These are phyloP conservation scores for Nicotiana knightiana DNA, from an alignment of 257 asterid genomes.

Conservation along the genomic window DNA sequence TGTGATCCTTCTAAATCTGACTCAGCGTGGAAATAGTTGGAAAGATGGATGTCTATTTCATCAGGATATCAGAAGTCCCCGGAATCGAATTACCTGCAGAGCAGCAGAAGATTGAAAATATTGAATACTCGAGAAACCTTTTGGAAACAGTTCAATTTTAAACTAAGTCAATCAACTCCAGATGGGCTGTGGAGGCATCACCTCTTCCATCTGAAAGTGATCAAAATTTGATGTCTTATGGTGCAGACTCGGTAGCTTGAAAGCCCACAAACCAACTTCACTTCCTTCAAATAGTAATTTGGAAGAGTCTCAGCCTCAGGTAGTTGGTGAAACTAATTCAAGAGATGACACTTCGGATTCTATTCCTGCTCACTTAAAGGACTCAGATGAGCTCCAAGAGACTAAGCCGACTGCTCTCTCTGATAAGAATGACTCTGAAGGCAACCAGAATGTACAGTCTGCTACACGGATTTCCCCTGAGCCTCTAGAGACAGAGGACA, in stretches of 20 bases:
- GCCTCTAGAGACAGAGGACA: slow-evolving; percentile 43
- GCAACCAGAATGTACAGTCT: slow-evolving; percentile 20
- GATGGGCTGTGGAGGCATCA: slow-evolving; percentile 12
- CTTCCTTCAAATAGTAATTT: background rate
- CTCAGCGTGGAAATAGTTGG: slow-evolving; percentile 93
- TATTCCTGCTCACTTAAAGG: slow-evolving; percentile 26
- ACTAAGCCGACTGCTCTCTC: slow-evolving; percentile 27
- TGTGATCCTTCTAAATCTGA: slow-evolving; percentile 85
- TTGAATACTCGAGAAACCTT: slow-evolving; percentile 8
- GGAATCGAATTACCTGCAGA: background rate
- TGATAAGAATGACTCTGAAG: slow-evolving; percentile 25
- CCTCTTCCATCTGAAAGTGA: slow-evolving; percentile 23
- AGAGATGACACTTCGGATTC: slow-evolving; percentile 23
- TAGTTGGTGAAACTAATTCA: slow-evolving; percentile 24
- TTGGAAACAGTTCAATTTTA: slow-evolving; percentile 13
- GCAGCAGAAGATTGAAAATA: slow-evolving; percentile 15
- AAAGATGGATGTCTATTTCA: slow-evolving; percentile 86
- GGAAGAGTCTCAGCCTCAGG: slow-evolving; percentile 12
- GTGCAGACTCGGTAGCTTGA: slow-evolving; percentile 21
- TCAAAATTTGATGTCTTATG: slow-evolving; percentile 25
- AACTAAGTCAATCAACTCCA: slow-evolving; percentile 12
- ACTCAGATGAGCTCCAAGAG: slow-evolving; percentile 22
- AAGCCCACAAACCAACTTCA: slow-evolving; percentile 12
- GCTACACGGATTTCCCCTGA: background rate
- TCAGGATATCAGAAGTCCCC: slow-evolving; percentile 36